phyloP scores from a whole-genome alignment of 106 monocot species.

The Cymbidium sinense region DNA sequence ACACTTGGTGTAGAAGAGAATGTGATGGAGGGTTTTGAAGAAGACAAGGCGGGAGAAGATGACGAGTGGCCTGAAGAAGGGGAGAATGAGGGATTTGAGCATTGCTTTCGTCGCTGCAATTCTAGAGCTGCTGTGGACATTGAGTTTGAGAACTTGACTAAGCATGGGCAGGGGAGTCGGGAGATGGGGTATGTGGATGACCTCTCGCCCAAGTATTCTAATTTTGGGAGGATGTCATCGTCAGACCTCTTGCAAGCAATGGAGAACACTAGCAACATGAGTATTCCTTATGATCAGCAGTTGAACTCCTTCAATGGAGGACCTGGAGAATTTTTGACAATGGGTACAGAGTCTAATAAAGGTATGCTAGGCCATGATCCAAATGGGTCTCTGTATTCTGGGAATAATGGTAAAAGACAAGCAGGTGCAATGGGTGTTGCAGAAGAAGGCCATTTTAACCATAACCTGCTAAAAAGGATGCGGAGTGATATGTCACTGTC shows the following conservation, averaged over 20 bases:
- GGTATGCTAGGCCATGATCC: constrained; percentile 7
- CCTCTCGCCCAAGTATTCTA: constrained; percentile 30
- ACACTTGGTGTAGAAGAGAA: constrained; percentile 17
- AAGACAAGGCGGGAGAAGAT: constrained; percentile 15
- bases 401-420: constrained; percentile 34
- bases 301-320: constrained; percentile 35
- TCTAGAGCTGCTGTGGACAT: constrained; percentile 15
- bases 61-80: constrained; percentile 13
- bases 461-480: constrained; percentile 36
- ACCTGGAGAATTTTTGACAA: constrained; percentile 30
- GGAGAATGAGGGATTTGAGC: constrained; percentile 11
- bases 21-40: constrained; percentile 16
- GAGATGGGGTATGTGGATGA: constrained; percentile 32
- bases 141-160: constrained; percentile 42
- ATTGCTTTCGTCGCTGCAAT: constrained; percentile 24
- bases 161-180: constrained; percentile 25
- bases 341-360: constrained; percentile 24
- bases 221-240: constrained; percentile 46
- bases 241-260: constrained; percentile 61
- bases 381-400: constrained; percentile 14
- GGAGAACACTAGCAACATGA: constrained; percentile 24
- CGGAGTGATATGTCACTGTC: constrained; percentile 14
- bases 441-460: constrained; percentile 12
- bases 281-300: constrained; percentile 28
- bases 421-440: constrained; percentile 24